Evolutionary conservation across 352 stramenopile species (phyloP), one percentile per base, ranked within the genome.

Genomic region (Pythium coloratum): DNA sequence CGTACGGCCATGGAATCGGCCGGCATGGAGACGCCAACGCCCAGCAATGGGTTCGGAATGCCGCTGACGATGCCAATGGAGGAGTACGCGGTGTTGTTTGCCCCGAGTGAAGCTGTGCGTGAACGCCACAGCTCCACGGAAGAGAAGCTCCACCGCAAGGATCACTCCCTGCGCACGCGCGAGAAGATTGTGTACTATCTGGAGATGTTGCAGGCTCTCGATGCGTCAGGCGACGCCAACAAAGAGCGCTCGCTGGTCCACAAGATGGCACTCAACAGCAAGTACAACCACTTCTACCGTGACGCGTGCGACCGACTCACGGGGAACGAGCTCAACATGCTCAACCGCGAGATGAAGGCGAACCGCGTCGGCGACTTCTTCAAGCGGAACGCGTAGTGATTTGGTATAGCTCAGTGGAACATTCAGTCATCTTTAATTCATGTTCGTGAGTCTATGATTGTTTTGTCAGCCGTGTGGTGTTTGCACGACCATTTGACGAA

Each of bases 181-280:
- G 60, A 49, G 18, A 66, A 66, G 20, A 16, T 59, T 3, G 20
- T 13, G 26, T 59, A 50, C 30, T 68, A 62, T 32, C 33, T 49
- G 20, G 53, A 68, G 20, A 3, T 68, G 10, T 28, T 68, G 26
- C 55, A 71, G n/a, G 61, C 55, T 16, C 61, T 72, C 40, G 73
- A 83, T 34, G 57, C 46, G 1, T 73, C 66, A 32, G 62, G 60
- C 18, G 55, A 49, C 0, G 54, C 46, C 53, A 73, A 77, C 66
- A 70, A 64, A 28, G 13, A 51, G 16, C 57, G 69, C n/a, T 44
- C 70, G 59, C 55, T 76, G 13, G 26, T 58, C 18, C 59, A 70
- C 36, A 80, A 78, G 59, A 49, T 83, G 58, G 67, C 80, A 24
- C 59, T 79, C n/a, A 81, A 79, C 55, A 65, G 66, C 42, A 67